Evolutionary conservation across 176 grass and related monocot species (phyloP).

Genomic region (Musa schizocarpa): DNA sequence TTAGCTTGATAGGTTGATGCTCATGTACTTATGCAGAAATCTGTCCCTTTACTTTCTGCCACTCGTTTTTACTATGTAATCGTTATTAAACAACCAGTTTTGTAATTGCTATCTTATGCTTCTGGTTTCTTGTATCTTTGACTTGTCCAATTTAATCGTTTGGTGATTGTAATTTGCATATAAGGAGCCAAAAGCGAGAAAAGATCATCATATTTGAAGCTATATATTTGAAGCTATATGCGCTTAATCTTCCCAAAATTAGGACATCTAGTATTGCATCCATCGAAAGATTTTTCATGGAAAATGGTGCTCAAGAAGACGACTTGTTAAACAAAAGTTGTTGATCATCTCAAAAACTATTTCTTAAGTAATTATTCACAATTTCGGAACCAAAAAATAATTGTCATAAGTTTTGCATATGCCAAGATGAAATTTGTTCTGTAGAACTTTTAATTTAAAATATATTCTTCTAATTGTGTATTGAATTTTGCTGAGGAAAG

Average conservation of each 20-base stretch:
- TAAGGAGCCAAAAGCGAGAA: background rate
- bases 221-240: background rate
- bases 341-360: background rate
- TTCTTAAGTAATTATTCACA: background rate
- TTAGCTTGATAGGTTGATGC: background rate
- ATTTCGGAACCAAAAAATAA: background rate
- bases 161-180: background rate
- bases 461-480: too few relatives aligned
- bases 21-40: background rate
- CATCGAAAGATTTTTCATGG: background rate
- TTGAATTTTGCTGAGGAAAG: too few relatives aligned
- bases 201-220: background rate
- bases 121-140: background rate
- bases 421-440: too few relatives aligned
- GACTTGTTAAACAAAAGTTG: background rate
- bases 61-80: background rate
- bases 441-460: too few relatives aligned
- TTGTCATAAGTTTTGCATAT: background rate
- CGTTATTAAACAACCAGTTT: background rate
- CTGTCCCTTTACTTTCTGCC: background rate
- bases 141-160: background rate
- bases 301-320: background rate
- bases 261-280: background rate
- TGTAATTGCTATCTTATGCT: background rate
- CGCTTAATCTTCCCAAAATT: background rate